phyloP scores from a whole-genome alignment of 768 basidiomycete species.

The Kwoniella heveanensis region DNA sequence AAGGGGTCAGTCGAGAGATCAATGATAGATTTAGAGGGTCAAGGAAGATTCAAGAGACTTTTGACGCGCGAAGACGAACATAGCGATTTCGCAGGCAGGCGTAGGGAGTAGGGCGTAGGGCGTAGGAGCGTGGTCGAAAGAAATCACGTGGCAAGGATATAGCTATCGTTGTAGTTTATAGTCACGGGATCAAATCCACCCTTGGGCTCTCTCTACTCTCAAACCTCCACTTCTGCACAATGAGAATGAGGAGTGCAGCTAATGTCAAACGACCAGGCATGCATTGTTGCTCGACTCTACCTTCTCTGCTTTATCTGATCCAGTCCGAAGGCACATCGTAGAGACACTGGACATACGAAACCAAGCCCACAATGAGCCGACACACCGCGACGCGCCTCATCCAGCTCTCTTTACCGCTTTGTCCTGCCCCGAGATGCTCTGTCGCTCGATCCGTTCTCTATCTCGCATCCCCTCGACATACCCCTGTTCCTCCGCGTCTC shows the following conservation, averaged over 20 bases:
- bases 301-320: too few species aligned
- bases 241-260: background rate
- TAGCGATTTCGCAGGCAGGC: slow-evolving; percentile 5
- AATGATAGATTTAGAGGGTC: background rate
- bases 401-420: background rate
- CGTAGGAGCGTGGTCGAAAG: slow-evolving; percentile 3
- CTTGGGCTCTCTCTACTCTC: background rate
- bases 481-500: background rate
- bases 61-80: slow-evolving; percentile 24
- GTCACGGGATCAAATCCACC: slow-evolving; percentile 4
- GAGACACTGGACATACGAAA: too few species aligned
- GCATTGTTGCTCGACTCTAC: background rate
- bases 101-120: background rate
- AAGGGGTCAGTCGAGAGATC: too few species aligned
- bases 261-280: background rate
- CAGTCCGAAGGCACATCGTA: too few species aligned
- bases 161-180: background rate
- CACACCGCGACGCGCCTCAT: background rate
- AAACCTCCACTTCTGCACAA: slow-evolving; percentile 17
- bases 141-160: slow-evolving; percentile 6
- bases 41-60: slow-evolving; percentile 10
- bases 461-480: background rate
- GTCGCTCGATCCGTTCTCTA: background rate
- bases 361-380: background rate
- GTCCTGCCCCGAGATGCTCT: background rate